Conservation (phyloP, 192 early-diverging fungal genomes). For the Hyaloraphidium curvatum region DNA sequence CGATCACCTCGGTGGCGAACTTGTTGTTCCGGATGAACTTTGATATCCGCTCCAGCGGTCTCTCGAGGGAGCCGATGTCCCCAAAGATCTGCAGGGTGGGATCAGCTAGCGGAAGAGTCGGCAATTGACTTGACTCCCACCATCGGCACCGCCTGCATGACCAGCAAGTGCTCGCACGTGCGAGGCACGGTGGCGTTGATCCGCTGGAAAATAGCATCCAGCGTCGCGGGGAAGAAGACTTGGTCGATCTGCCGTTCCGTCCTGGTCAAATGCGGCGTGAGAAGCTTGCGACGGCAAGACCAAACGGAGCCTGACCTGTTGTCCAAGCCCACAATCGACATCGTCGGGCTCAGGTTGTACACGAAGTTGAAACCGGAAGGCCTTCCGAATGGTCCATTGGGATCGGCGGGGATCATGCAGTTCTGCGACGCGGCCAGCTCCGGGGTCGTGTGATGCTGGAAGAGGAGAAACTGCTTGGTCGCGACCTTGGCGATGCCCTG, state of each 20-base stretch:
- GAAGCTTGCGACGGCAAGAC: no score
- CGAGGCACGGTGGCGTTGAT: slow-evolving; percentile 5
- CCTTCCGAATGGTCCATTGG: no score
- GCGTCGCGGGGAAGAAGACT: neutral
- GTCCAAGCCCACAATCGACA: no score
- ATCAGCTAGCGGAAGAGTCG: neutral
- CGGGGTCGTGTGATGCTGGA: slow-evolving; percentile 61
- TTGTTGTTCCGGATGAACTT: neutral
- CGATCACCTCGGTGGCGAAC: slow-evolving; percentile 30
- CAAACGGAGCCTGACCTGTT: no score
- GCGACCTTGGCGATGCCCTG: slow-evolving; percentile 52
- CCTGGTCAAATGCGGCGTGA: no score
- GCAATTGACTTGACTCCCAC: neutral
- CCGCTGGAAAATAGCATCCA: no score
- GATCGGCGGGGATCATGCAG: no score
- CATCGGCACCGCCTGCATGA: neutral
- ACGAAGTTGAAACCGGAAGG: no score
- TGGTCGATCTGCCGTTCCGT: no score
- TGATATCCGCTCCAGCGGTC: neutral
- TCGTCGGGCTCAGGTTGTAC: no score
- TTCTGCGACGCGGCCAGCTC: slow-evolving; percentile 20
- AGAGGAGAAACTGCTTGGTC: slow-evolving; percentile 57
- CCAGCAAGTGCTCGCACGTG: slow-evolving; percentile 7
- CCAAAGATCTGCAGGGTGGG: neutral
- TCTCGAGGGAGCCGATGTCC: neutral